Conservation (phyloP, 2,329 filamentous ascomycete species). For the Ciborinia camelliae region DNA sequence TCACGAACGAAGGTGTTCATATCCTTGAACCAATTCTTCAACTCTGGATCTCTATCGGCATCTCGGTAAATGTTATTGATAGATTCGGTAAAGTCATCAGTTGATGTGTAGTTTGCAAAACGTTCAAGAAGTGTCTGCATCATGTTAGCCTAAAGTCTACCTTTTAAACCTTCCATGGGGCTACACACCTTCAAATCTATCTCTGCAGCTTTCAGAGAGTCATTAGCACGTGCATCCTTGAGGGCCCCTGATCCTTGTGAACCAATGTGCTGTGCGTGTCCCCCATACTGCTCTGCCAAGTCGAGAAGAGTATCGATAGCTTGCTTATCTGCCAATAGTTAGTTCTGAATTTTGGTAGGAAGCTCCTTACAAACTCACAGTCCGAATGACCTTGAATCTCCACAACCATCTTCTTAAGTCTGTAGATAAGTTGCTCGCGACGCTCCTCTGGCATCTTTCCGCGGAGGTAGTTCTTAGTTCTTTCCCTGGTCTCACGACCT, state of each 20-base stretch:
- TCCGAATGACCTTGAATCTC: conserved; percentile 95
- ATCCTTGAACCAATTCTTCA: conserved; percentile 84
- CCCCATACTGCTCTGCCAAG: conserved; percentile 79
- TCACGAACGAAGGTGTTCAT: conserved; percentile 75
- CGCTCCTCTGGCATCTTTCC: conserved; percentile 90
- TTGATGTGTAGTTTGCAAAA: conserved; percentile 91
- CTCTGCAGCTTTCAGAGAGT: conserved; percentile 68
- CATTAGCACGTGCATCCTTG: conserved; percentile 65
- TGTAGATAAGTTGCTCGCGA: conserved; percentile 86
- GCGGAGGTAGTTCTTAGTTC: conserved; percentile 69
- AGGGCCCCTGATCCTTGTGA: conserved; percentile 64
- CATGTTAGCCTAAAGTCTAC: conserved; percentile 39
- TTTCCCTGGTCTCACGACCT: conserved; percentile 50
- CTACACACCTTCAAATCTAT: conserved; percentile 60
- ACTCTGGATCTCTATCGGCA: conserved; percentile 80
- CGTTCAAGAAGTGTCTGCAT: conserved; percentile 75
- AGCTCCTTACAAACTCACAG: conserved; percentile 49
- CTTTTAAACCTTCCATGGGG: background rate
- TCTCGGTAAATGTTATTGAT: conserved; percentile 84
- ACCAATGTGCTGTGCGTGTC: conserved; percentile 65
- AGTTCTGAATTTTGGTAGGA: conserved; percentile 24
- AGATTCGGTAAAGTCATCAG: conserved; percentile 78
- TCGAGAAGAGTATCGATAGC: conserved; percentile 85
- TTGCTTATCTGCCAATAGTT: conserved; percentile 59
- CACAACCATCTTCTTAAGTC: conserved; percentile 95